A percentile compares a stretch with the other conserved stretches of the same genome.
Evolutionary conservation across 2,329 filamentous ascomycete genomes (phyloP).

Genomic region (Fusarium torreyae): DNA sequence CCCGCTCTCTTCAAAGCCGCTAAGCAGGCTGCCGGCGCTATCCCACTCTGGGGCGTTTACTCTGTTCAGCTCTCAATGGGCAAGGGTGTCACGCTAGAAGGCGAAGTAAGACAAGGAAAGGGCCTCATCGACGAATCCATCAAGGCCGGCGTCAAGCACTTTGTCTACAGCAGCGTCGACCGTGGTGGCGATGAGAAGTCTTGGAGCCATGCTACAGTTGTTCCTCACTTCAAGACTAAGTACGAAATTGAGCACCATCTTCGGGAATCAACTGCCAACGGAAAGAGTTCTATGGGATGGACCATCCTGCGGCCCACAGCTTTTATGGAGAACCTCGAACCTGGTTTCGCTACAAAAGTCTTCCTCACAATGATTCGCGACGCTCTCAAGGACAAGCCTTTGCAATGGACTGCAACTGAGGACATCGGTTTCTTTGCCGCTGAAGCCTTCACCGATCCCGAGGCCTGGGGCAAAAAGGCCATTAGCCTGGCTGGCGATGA

Average conservation of each 20-base stretch:
- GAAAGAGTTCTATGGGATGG: slow-evolving; percentile 51
- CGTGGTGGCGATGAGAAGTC: slow-evolving; percentile 47
- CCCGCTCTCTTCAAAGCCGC: slow-evolving; percentile 30
- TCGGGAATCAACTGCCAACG: slow-evolving; percentile 18
- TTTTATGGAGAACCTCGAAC: slow-evolving; percentile 59
- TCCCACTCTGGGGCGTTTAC: slow-evolving; percentile 35
- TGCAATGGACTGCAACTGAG: slow-evolving; percentile 34
- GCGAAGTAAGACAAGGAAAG: slow-evolving; percentile 34
- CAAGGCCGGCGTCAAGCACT: slow-evolving; percentile 47
- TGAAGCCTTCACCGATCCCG: slow-evolving; percentile 7
- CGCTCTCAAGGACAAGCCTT: slow-evolving; percentile 48
- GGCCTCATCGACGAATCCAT: slow-evolving; percentile 30
- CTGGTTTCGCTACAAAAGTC: slow-evolving; percentile 51
- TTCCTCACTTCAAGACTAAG: slow-evolving; percentile 45
- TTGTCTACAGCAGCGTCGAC: slow-evolving; percentile 49
- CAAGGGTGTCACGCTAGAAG: slow-evolving; percentile 25
- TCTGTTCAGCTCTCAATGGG: slow-evolving; percentile 37
- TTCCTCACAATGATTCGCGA: slow-evolving; percentile 53
- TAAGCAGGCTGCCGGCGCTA: slow-evolving; percentile 23
- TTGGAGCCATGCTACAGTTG: slow-evolving; percentile 42
- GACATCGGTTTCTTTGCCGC: slow-evolving; percentile 35
- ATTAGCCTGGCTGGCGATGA: slow-evolving; percentile 30
- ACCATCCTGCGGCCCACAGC: slow-evolving; percentile 58
- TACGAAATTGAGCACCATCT: slow-evolving; percentile 34
- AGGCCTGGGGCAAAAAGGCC: slow-evolving; percentile 7